A percentile compares a stretch with the other conserved stretches of the same genome.
These are phyloP conservation scores for Pseudogymnoascus verrucosus DNA, from an alignment of 2,329 filamentous ascomycete genomes.

Conservation along the genomic window DNA sequence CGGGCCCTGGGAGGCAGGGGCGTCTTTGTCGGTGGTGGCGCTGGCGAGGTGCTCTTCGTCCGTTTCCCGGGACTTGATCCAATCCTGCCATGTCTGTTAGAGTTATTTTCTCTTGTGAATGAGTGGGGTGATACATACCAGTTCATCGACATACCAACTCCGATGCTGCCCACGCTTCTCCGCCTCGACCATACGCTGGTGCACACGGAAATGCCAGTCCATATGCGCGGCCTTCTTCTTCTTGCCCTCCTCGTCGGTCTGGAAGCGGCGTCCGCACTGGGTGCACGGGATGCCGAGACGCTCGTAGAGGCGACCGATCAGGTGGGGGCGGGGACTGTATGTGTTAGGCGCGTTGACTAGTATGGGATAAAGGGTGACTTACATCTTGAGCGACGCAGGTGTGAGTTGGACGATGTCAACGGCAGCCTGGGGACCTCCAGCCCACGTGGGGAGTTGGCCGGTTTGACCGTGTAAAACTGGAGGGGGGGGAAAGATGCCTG, in stretches of 20 bases:
- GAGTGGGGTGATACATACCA: conserved; percentile 44
- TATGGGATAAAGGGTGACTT: conserved; percentile 29
- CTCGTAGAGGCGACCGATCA: conserved; percentile 70
- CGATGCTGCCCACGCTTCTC: conserved; percentile 81
- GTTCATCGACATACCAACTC: conserved; percentile 90
- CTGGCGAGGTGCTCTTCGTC: conserved; percentile 54
- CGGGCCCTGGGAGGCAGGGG: conserved; percentile 31
- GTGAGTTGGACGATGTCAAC: conserved; percentile 51
- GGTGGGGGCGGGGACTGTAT: conserved; percentile 60
- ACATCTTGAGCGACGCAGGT: conserved; percentile 66
- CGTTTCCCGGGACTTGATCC: conserved; percentile 77
- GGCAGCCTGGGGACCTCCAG: conserved; percentile 23
- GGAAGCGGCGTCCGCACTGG: conserved; percentile 85
- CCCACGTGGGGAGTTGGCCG: conserved; percentile 19
- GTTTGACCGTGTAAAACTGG: conserved; percentile 14
- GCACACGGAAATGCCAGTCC: conserved; percentile 97
- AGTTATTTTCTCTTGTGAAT: conserved; percentile 2
- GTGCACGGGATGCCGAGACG: conserved; percentile 79
- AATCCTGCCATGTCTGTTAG: conserved; percentile 53
- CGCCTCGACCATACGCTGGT: conserved; percentile 79
- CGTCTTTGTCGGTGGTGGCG: conserved; percentile 29
- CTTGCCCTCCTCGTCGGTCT: conserved; percentile 65
- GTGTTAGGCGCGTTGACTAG: conserved; percentile 14
- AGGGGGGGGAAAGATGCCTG: neutral
- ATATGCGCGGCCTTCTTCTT: conserved; percentile 85